Evolutionary conservation across 2,329 filamentous ascomycete genomes (phyloP), one percentile per base, ranked within the genome.

Genomic region (Colletotrichum spinosum): DNA sequence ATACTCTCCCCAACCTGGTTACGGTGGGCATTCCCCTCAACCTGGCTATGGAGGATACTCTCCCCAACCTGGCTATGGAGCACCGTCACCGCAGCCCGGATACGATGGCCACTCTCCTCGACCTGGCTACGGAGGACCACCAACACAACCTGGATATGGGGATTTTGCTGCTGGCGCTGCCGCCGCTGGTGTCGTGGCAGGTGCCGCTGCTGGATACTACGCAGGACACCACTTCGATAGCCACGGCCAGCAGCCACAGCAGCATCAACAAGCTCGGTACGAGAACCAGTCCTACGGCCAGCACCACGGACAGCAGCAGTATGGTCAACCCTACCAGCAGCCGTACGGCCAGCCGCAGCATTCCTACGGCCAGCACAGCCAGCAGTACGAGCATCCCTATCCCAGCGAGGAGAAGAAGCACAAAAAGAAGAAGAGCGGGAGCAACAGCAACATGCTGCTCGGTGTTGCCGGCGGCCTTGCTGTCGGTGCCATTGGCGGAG

Each of bases 391-490:
- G 6, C 62, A 70, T 11, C 51, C 45, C 2, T 63, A 71, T 42
- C 34, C 42, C 38, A 57, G 59, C 37, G 44, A 65, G 45, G 52
- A 57, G 44, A 53, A 54, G 54, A 61, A 60, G 10, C 50, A 77
- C 59, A 74, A 80, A 48, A 72, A 78, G 67, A 75, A 79, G 69
- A 74, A 76, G 58, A 77, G 78, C 51, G 79, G 81, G 52, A 80
- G 82, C 34, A 80, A 80, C 58, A 82, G 82, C 41, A 83, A 83
- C 70, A 79, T 86, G 70, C 73, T 89, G 17, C 77, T 86, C 42
- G 86, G 83, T 25, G 88, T 83, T 56, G 84, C 84, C 6, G 88
- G 82, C 48, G 88, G 88, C 72, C 67, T 89, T 35, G 87, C 85
- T 1, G 77, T 82, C 8, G 86, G 86, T 67, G 84, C 81, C 48